Conservation (phyloP, 768 basidiomycete genomes). For the Suillus plorans region DNA sequence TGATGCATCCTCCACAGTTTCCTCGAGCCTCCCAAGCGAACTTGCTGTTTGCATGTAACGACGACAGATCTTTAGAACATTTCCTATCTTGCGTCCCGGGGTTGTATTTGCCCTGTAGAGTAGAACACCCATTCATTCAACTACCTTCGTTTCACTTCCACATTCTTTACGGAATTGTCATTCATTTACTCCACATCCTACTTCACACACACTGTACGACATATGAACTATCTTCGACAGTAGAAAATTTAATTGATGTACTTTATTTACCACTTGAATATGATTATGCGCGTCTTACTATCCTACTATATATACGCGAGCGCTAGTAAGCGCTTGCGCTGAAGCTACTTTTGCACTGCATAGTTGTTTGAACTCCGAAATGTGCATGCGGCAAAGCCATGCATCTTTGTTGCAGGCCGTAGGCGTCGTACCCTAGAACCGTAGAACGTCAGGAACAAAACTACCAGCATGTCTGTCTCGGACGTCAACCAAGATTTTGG, state of each 20-base stretch:
- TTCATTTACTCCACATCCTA: not conserved
- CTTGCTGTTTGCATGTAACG: conserved; percentile 14
- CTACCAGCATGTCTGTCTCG: not conserved
- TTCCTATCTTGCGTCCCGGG: not conserved
- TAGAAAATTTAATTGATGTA: not conserved
- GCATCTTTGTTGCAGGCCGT: too few species aligned
- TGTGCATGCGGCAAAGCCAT: not conserved
- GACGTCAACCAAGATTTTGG: not conserved
- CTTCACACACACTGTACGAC: not conserved
- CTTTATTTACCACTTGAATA: not conserved
- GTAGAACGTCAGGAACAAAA: not conserved
- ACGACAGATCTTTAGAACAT: not conserved
- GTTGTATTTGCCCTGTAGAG: not conserved
- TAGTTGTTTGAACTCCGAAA: not conserved
- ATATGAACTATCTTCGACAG: not conserved
- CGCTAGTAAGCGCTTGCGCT: too few species aligned
- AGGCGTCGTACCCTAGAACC: not conserved
- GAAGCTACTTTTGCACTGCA: too few species aligned
- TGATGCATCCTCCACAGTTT: not conserved
- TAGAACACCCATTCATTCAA: not conserved
- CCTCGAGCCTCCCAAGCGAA: conserved; percentile 19
- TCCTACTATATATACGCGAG: too few species aligned
- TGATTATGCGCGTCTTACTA: not conserved
- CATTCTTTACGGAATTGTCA: not conserved
- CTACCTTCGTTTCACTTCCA: not conserved